Evolutionary conservation across 768 basidiomycete species (phyloP), one percentile per base, ranked within the genome.

Genomic region (Lactifluus hygrophoroides): DNA sequence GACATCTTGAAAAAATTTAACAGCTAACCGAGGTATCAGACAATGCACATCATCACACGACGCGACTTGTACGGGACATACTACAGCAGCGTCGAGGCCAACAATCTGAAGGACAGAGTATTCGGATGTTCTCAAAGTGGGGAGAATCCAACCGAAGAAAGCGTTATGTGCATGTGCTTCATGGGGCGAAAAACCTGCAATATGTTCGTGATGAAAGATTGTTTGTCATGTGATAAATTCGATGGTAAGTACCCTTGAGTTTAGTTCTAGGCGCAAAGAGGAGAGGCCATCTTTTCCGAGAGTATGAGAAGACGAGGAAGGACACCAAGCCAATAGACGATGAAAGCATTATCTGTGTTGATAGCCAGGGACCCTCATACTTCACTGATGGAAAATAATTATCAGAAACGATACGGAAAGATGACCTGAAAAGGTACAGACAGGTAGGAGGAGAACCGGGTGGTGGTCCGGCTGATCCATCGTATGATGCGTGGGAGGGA

Each of bases 131-230:
- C 80, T 76, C 43, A 97, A 79, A 0, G 95, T 98, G 1, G 95
- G 95, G 64, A 95, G 72, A 52, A 99, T 89, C 95, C 96, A 99
- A 25, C 93, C 93, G 72, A 96, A 93, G 74, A 96, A 90, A 0
- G 87, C 84, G 58, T 82, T 78, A 65, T 90, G 87, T 3, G 84
- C 84, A 67, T 94, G 93, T 0, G 89, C 93, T 70, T 94, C 92
- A 64, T 93, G 90, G 19, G 93, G 92, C 4, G 93, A 94, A 74
- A 95, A 95, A 2, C 87, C 92, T 94, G 67, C 5, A 21, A 25
- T 28, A 32, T 43, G n/a, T 52, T 53, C 65, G 34, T 67, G 50
- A 42, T 45, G 19, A 50, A 49, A 7, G 4, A 32, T 32, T 5
- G 30, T 49, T 57, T 23, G 43, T 37, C 42, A 35, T 28, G n/a